Evolutionary conservation across 345 rosid genomes (phyloP), one percentile per base, ranked within the genome.

Genomic region (Lepidium aucheri): DNA sequence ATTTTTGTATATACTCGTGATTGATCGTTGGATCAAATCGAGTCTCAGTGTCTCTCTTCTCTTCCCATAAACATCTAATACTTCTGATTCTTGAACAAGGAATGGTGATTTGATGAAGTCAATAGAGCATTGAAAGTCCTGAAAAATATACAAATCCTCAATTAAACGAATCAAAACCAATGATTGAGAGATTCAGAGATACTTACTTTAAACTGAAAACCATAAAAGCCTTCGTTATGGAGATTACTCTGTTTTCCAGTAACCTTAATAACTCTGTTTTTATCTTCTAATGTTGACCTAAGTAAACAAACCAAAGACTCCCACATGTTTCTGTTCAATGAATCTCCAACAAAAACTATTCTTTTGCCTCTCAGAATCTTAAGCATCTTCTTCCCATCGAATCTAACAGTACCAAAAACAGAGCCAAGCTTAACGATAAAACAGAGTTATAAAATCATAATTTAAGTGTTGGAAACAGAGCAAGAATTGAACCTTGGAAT

Each of bases 311-410:
- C 84, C 63, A 86, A 18, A 45, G 89, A 83, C 63, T 87, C 84
- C 91, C 95, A 88, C 91, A 85, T 85, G 78, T 84, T 85, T 75
- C 91, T 70, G 10, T 84, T 85, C 76, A 84, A 55, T 1, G 91
- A 88, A 55, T 88, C 89, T 0, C 95, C 91, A 7, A 88, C 87
- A 52, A 85, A 88, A 56, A 82, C 91, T 60, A 81, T 8, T 46
- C 84, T 75, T 69, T 84, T 88, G 52, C 89, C 85, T 69, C 80
- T 82, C 43, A 88, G 52, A 53, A 88, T 75, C 62, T 69, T 69
- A 76, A 85, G 1, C 89, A 85, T 81, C 74, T 77, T 77, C 63
- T 69, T 68, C 45, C 91, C 87, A 51, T 85, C 70, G 68, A 88
- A 88, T 64, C 89, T 86, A 34, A 36, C 53, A 60, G 18, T 73